Conservation (phyloP, 2,329 filamentous ascomycete genomes). For the Clonostachys rhizophaga region DNA sequence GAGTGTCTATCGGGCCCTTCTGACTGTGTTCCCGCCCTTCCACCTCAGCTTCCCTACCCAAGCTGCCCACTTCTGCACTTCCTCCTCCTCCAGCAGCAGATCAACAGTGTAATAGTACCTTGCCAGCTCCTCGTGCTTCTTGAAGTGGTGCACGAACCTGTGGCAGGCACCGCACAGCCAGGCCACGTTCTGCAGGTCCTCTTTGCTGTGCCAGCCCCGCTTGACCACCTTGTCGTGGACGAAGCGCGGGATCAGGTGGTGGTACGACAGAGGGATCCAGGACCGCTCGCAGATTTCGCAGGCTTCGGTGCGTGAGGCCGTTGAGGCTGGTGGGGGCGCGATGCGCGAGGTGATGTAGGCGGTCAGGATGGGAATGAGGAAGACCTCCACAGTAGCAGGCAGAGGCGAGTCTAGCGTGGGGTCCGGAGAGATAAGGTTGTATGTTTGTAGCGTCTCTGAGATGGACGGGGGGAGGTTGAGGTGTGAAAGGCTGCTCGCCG, state of each 20-base stretch:
- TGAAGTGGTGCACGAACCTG: constrained; percentile 73
- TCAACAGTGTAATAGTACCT: constrained; percentile 70
- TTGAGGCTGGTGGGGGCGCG: constrained; percentile 59
- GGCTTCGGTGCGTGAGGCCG: constrained; percentile 44
- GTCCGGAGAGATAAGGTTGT: constrained; percentile 52
- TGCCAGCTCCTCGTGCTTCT: constrained; percentile 73
- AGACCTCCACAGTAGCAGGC: constrained; percentile 37
- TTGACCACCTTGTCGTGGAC: constrained; percentile 74
- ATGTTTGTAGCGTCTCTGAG: constrained; percentile 63
- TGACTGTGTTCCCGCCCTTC: constrained; percentile 44
- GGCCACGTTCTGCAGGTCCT: constrained; percentile 73
- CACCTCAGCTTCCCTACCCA: constrained; percentile 74
- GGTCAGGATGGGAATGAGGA: constrained; percentile 60
- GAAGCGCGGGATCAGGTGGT: constrained; percentile 77
- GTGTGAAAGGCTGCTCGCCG: constrained; percentile 39
- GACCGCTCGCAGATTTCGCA: constrained; percentile 76
- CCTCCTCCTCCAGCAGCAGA: constrained; percentile 61
- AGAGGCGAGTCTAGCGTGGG: constrained; percentile 19
- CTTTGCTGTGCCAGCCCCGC: constrained; percentile 73
- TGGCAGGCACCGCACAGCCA: constrained; percentile 86
- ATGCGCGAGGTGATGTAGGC: constrained; percentile 56
- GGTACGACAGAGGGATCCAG: constrained; percentile 75
- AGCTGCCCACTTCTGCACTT: constrained; percentile 64
- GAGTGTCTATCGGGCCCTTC: background rate
- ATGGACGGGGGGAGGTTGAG: constrained; percentile 50